These are phyloP conservation scores for Zostera marina DNA, from an alignment of 116 monocot genomes.

Conservation along the genomic window DNA sequence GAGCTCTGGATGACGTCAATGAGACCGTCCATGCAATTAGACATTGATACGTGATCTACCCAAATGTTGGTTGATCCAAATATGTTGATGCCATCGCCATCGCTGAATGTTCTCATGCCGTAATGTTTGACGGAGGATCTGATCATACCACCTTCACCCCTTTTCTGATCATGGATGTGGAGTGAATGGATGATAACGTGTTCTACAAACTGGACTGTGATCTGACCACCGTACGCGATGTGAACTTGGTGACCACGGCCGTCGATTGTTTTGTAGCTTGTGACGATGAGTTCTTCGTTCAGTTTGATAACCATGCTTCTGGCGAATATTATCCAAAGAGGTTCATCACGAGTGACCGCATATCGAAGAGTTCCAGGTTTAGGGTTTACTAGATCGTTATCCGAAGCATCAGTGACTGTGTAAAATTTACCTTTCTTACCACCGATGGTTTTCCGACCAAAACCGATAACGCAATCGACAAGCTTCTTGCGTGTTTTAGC, in stretches of 20 bases:
- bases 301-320: constrained; percentile 56
- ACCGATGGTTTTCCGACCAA: constrained; percentile 46
- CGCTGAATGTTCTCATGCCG: constrained; percentile 40
- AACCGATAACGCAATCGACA: constrained; percentile 50
- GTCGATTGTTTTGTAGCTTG: constrained; percentile 72
- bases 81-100: constrained; percentile 72
- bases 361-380: constrained; percentile 54
- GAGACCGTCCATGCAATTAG: constrained; percentile 60
- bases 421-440: constrained; percentile 42
- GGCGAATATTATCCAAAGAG: constrained; percentile 74
- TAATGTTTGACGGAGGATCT: constrained; percentile 40
- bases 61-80: constrained; percentile 58
- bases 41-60: constrained; percentile 78
- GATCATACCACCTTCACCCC: constrained; percentile 43
- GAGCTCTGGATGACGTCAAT: constrained; percentile 58
- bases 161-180: constrained; percentile 51
- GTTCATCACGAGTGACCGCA: constrained; percentile 45
- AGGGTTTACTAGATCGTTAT: constrained; percentile 50
- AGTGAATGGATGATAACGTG: constrained; percentile 63
- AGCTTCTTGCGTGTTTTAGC: constrained; percentile 41
- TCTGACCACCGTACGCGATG: constrained; percentile 53
- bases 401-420: constrained; percentile 52
- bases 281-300: constrained; percentile 56
- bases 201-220: constrained; percentile 58
- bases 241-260: constrained; percentile 55